Evolutionary conservation across 1,284 basidiomycete species (phyloP), one percentile per base, ranked within the genome.

Genomic region (Puccinia horiana): DNA sequence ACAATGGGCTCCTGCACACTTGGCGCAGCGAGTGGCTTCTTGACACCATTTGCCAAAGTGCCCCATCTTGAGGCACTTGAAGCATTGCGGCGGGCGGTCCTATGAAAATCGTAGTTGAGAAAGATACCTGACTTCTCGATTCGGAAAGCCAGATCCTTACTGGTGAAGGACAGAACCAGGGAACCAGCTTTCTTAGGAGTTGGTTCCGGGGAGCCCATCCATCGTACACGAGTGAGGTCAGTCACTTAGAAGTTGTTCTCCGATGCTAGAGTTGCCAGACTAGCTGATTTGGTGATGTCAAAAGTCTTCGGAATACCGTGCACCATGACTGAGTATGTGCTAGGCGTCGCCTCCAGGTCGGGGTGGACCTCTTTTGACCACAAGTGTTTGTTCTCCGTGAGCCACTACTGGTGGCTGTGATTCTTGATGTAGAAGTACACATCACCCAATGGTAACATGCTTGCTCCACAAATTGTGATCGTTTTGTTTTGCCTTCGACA

Each of bases 1-100:
- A n/a, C n/a, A n/a, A n/a, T n/a, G n/a, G n/a, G n/a, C n/a, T n/a
- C 52, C 23, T 9, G 29, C 58, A 49, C 75, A 77, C 37, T 77
- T 77, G 1, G 20, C 54, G 29, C 75, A 77, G 26, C 29, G 23
- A 6, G 75, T 58, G 2, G 26, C 14, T 18, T 44, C 35, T 47
- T 44, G 29, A 37, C 75, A 77, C 56, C 56, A 63, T 65, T 47
- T 11, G 9, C 61, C 42, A 29, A 42, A 61, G 29, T 77, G 58
- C 4, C 58, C 58, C 26, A 63, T n/a, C n/a, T n/a, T n/a, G n/a
- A n/a, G n/a, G n/a, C n/a, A n/a, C n/a, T n/a, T n/a, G n/a, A n/a
- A n/a, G 35, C 58, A 63, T 63, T 63, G 58, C 5, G 58, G 4
- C 35, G 26, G 9, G 11, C 11, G 18, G 58, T 63, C 5, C 58